Conservation (phyloP, 441 rosid genomes). For the Macaranga tanarius region DNA sequence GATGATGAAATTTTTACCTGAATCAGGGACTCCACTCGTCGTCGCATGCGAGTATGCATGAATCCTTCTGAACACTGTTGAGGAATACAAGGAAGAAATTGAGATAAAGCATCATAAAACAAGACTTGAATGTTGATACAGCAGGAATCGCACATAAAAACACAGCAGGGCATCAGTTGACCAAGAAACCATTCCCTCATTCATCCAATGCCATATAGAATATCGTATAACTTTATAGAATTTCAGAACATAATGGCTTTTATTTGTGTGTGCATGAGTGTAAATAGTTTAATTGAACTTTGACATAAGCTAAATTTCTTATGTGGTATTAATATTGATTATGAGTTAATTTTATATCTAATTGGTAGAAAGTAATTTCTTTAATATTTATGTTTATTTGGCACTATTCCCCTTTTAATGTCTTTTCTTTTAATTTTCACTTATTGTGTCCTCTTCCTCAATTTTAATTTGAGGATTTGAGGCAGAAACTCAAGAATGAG, state of each 20-base stretch:
- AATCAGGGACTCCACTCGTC: slow-evolving; percentile 88
- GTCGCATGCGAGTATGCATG: slow-evolving; percentile 95
- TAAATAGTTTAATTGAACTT: too few species aligned
- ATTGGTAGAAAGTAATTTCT: too few species aligned
- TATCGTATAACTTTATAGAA: not conserved
- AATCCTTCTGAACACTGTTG: slow-evolving; percentile 83
- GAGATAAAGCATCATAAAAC: not conserved
- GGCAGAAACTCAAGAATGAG: not conserved
- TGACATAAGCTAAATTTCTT: too few species aligned
- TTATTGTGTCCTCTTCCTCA: too few species aligned
- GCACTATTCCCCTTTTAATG: too few species aligned
- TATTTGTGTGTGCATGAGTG: too few species aligned
- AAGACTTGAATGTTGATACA: not conserved
- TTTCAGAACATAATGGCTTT: not conserved
- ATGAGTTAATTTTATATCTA: too few species aligned
- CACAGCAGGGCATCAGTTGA: not conserved
- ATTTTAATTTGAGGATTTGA: not conserved
- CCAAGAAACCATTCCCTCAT: not conserved
- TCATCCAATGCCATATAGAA: not conserved
- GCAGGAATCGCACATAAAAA: not conserved
- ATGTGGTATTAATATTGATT: too few species aligned
- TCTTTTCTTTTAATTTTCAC: too few species aligned
- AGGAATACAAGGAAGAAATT: slow-evolving; percentile 19
- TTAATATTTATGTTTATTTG: too few species aligned
- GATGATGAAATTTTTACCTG: slow-evolving; percentile 47